Conservation (phyloP, 2,329 filamentous ascomycete species). For the Neoascochyta sp. region DNA sequence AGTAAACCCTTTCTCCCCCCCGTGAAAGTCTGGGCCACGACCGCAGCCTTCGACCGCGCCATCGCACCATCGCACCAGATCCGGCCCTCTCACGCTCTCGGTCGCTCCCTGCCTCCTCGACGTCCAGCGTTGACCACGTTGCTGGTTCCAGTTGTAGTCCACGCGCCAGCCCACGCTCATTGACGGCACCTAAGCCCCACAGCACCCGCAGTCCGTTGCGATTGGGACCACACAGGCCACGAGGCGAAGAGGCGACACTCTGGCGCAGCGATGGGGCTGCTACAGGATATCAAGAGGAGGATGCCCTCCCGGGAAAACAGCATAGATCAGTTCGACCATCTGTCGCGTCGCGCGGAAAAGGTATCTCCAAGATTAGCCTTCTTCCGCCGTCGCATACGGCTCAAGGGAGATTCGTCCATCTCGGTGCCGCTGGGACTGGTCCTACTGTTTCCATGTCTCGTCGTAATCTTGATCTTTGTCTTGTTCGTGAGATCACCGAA, state of each 20-base stretch:
- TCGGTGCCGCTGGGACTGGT: slow-evolving; percentile 91
- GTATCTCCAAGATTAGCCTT: slow-evolving; percentile 63
- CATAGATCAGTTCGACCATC: slow-evolving; percentile 44
- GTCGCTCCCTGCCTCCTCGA: slow-evolving; percentile 22
- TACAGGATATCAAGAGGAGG: slow-evolving; percentile 42
- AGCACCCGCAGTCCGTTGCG: slow-evolving; percentile 4
- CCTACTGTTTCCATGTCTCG: slow-evolving; percentile 85
- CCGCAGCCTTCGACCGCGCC: no score
- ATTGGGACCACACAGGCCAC: slow-evolving; percentile 13
- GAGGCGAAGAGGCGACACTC: no score
- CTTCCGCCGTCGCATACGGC: slow-evolving; percentile 77
- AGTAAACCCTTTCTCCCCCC: no score
- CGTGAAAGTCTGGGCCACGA: no score
- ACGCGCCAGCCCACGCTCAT: no score
- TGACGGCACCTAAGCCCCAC: slow-evolving; percentile 2
- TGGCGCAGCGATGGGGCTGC: slow-evolving; percentile 12
- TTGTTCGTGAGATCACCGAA: slow-evolving; percentile 86
- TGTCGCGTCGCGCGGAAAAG: slow-evolving; percentile 43
- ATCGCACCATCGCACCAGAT: slow-evolving; percentile 5
- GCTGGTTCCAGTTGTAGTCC: slow-evolving; percentile 6
- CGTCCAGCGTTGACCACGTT: slow-evolving; percentile 14
- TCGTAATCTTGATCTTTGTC: slow-evolving; percentile 84
- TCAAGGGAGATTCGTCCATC: slow-evolving; percentile 87
- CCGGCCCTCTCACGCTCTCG: slow-evolving; percentile 8
- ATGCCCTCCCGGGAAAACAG: slow-evolving; percentile 43